Evolutionary conservation across 345 rosid genomes (phyloP).

Genomic region (Pistacia atlantica): DNA sequence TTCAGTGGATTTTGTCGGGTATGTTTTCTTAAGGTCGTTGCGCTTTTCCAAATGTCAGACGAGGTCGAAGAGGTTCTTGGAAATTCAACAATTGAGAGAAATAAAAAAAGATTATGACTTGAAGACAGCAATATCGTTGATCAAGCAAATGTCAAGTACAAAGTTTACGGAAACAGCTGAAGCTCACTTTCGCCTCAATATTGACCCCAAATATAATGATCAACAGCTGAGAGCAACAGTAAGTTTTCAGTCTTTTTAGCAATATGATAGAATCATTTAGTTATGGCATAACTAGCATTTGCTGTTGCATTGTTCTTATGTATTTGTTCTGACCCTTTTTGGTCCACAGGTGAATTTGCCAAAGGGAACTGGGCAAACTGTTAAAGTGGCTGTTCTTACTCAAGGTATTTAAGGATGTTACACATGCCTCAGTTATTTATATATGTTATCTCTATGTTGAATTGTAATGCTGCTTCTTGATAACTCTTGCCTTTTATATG

Average conservation of each 20-base stretch:
- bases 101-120: conserved; percentile 76
- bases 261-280: background rate
- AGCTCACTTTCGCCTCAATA: conserved; percentile 97
- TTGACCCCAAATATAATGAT: conserved; percentile 94
- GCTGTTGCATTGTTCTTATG: conserved; percentile 6
- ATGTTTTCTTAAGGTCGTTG: background rate
- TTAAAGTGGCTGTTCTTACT: conserved; percentile 93
- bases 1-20: background rate
- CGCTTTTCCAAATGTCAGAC: conserved; percentile 56
- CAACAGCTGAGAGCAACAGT: conserved; percentile 98
- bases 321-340: conserved; percentile 14
- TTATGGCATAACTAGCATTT: background rate
- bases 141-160: conserved; percentile 66
- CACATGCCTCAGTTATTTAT: background rate
- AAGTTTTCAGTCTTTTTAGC: conserved; percentile 28
- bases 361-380: conserved; percentile 94
- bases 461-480: background rate
- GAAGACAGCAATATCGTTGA: conserved; percentile 72
- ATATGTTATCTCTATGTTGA: background rate
- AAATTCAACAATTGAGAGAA: conserved; percentile 93
- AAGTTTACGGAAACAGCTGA: conserved; percentile 89
- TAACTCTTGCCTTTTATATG: background rate
- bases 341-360: conserved; percentile 79
- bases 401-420: conserved; percentile 62
- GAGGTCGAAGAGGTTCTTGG: conserved; percentile 98